These are phyloP conservation scores for Catunica adiposa DNA, from an alignment of 2,329 filamentous ascomycete genomes.

Conservation along the genomic window DNA sequence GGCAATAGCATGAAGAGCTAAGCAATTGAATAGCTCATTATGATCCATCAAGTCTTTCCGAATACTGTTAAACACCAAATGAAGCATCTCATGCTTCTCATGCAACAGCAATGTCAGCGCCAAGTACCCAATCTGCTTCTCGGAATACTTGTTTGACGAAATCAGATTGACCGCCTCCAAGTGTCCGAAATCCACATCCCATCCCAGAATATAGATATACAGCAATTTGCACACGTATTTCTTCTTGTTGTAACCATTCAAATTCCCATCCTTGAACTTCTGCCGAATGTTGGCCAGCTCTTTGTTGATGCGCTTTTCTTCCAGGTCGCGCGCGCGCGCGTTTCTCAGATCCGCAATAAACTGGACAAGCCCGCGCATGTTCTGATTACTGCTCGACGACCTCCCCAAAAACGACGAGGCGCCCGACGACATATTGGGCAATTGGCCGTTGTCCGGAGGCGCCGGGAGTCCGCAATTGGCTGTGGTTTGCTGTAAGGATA, in stretches of 20 bases:
- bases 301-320: slow-evolving; percentile 99
- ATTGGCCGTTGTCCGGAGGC: not conserved
- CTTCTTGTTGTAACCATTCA: slow-evolving; percentile 97
- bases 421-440: slow-evolving; percentile 35
- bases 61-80: slow-evolving; percentile 96
- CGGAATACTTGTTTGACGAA: slow-evolving; percentile 90
- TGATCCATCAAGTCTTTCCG: slow-evolving; percentile 86
- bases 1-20: slow-evolving; percentile 91
- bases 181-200: slow-evolving; percentile 98
- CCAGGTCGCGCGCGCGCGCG: slow-evolving; percentile 81
- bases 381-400: slow-evolving; percentile 46
- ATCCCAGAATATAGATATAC: slow-evolving; percentile 97
- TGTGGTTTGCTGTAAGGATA: no score
- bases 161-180: slow-evolving; percentile 96
- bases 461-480: not conserved
- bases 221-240: slow-evolving; percentile 99
- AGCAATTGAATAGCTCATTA: slow-evolving; percentile 93
- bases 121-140: slow-evolving; percentile 98
- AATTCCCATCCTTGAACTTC: slow-evolving; percentile 90
- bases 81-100: slow-evolving; percentile 88
- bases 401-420: slow-evolving; percentile 47
- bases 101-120: slow-evolving; percentile 95
- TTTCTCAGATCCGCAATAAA: slow-evolving; percentile 97
- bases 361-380: slow-evolving; percentile 76
- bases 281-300: slow-evolving; percentile 95